Conservation (phyloP, 2,329 filamentous ascomycete genomes). For the Nothophoma quercina region DNA sequence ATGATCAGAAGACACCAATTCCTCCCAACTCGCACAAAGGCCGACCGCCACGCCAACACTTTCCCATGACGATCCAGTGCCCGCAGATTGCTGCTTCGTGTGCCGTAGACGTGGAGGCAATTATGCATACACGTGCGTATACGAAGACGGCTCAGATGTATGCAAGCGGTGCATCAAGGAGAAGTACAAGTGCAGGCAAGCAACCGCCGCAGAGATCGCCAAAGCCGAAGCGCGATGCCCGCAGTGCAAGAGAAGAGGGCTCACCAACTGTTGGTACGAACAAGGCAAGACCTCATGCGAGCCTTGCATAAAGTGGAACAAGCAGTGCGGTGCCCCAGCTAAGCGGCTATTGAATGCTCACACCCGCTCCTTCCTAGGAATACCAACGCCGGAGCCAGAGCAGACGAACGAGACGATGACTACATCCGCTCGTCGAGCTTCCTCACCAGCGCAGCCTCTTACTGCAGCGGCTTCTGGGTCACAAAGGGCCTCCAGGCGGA, state of each 20-base stretch:
- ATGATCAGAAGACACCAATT: not conserved
- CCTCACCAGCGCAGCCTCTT: not conserved
- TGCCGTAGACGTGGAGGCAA: slow-evolving; percentile 27
- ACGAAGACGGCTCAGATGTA: slow-evolving; percentile 8
- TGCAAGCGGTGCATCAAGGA: slow-evolving; percentile 19
- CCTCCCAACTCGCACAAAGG: not conserved
- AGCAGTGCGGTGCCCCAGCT: slow-evolving; percentile 4
- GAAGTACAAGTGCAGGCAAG: slow-evolving; percentile 12
- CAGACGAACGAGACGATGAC: too few relatives aligned
- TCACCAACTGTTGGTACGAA: slow-evolving; percentile 18
- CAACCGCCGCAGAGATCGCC: slow-evolving; percentile 19
- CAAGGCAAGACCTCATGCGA: slow-evolving; percentile 16
- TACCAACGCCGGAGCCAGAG: not conserved
- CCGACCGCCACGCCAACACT: not conserved
- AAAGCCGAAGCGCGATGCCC: slow-evolving; percentile 23
- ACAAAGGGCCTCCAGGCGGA: not conserved
- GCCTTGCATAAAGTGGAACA: slow-evolving; percentile 13
- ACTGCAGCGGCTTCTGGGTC: not conserved
- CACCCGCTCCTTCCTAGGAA: not conserved
- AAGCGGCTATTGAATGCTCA: not conserved
- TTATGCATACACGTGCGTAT: slow-evolving; percentile 24
- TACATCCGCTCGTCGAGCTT: not conserved
- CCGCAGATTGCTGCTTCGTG: slow-evolving; percentile 19
- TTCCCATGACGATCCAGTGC: slow-evolving; percentile 9
- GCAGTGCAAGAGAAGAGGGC: slow-evolving; percentile 23